Conservation (phyloP, 495 filamentous ascomycete species). For the Podospora pseudopauciseta region DNA sequence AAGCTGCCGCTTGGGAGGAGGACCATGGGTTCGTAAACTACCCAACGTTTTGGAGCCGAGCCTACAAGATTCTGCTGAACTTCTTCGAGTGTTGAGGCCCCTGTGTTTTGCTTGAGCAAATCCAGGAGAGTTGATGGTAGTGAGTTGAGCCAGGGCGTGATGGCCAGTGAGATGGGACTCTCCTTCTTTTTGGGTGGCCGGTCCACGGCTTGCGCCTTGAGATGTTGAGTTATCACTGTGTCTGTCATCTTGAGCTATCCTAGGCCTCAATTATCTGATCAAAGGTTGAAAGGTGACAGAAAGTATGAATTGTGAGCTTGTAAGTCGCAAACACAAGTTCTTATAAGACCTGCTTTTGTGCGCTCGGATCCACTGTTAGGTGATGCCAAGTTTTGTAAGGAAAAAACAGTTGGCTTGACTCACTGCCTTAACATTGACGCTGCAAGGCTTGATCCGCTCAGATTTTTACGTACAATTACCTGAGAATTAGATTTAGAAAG, state of each 20-base stretch:
- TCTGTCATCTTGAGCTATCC: not conserved
- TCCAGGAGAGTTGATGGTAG: conserved; percentile 3
- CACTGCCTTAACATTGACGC: not conserved
- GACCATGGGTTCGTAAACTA: conserved; percentile 65
- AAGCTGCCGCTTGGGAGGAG: conserved; percentile 63
- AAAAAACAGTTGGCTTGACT: not conserved
- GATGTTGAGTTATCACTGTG: not conserved
- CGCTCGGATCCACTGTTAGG: not conserved
- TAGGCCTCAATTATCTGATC: not conserved
- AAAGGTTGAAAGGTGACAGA: not conserved
- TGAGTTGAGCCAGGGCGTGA: conserved; percentile 30
- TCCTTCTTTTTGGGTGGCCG: conserved; percentile 19
- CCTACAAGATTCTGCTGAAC: conserved; percentile 29
- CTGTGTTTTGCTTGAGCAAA: not conserved
- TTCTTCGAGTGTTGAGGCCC: not conserved
- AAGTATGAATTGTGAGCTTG: not conserved
- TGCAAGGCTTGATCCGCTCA: not conserved
- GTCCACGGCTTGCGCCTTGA: not conserved
- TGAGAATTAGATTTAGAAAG: too few species aligned
- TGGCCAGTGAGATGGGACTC: conserved; percentile 32
- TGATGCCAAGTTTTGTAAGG: not conserved
- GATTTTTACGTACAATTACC: too few species aligned
- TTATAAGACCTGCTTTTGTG: not conserved
- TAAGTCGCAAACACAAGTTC: not conserved
- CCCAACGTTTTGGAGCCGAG: conserved; percentile 60